Conservation (phyloP, 1,284 basidiomycete species). For the Cutaneotrichosporon sp. region DNA sequence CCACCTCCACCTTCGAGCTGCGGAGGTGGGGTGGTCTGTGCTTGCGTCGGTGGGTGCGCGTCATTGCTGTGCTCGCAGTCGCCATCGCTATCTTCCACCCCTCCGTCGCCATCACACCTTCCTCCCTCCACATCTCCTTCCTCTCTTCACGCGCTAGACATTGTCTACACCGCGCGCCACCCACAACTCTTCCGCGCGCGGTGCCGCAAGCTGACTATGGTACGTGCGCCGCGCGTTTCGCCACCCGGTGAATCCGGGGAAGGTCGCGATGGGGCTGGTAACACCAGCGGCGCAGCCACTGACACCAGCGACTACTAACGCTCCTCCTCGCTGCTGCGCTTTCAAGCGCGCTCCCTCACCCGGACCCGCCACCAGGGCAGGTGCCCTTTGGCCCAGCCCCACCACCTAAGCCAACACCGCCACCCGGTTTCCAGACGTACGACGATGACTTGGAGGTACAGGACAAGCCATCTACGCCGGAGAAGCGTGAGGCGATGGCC, state of each 20-base stretch:
- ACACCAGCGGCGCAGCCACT: background rate
- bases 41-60: too few relatives aligned
- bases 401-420: background rate
- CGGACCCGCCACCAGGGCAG: background rate
- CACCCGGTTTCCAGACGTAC: background rate
- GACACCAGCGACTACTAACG: background rate
- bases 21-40: background rate
- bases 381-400: background rate
- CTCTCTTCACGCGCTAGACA: background rate
- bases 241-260: background rate
- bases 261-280: background rate
- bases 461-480: conserved; percentile 17
- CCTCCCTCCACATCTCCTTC: background rate
- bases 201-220: background rate
- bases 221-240: background rate
- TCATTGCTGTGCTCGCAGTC: too few relatives aligned
- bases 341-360: background rate
- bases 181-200: background rate
- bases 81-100: too few relatives aligned
- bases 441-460: background rate
- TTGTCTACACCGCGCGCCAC: background rate
- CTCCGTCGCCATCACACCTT: background rate
- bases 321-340: background rate
- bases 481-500: conserved; percentile 29
- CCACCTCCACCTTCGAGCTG: background rate